Conservation (phyloP, 768 basidiomycete species). For the Rhodotorula graminis region DNA sequence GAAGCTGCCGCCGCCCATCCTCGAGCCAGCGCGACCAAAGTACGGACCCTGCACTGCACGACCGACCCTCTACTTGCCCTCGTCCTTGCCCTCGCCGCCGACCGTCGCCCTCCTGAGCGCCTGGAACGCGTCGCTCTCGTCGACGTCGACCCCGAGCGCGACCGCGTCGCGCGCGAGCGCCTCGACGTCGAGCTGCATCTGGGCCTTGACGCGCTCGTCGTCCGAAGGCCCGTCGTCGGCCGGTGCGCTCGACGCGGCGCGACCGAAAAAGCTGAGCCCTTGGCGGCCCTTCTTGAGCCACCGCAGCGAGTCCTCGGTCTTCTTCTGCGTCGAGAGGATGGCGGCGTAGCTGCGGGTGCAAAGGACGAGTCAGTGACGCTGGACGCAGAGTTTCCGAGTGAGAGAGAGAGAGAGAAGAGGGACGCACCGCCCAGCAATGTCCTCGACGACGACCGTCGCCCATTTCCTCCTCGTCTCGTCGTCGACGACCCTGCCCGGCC, state of each 20-base stretch:
- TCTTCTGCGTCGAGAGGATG: constrained; percentile 76
- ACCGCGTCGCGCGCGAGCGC: constrained; percentile 74
- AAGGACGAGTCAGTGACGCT: background rate
- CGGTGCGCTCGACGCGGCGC: constrained; percentile 45
- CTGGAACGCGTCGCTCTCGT: constrained; percentile 43
- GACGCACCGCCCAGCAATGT: constrained; percentile 45
- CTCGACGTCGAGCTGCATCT: constrained; percentile 82
- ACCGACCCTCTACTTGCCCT: background rate
- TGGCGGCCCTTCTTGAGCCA: constrained; percentile 84
- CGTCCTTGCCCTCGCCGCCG: constrained; percentile 24
- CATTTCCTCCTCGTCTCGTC: constrained; percentile 51
- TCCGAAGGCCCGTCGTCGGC: constrained; percentile 73
- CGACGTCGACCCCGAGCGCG: constrained; percentile 62
- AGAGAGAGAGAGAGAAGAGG: background rate
- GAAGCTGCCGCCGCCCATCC: no score
- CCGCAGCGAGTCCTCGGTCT: constrained; percentile 82
- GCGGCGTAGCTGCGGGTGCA: constrained; percentile 61
- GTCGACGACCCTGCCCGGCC: constrained; percentile 60
- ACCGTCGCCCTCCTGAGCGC: constrained; percentile 44
- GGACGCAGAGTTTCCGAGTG: fast-evolving
- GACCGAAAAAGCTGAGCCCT: constrained; percentile 63
- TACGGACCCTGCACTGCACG: background rate
- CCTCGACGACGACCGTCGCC: constrained; percentile 45
- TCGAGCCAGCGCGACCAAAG: no score
- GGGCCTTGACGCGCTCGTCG: constrained; percentile 73